A percentile compares a stretch with the other conserved stretches of the same genome.
Conservation (phyloP, 2,329 filamentous ascomycete species). For the Aotearoamyces nothofagi region DNA sequence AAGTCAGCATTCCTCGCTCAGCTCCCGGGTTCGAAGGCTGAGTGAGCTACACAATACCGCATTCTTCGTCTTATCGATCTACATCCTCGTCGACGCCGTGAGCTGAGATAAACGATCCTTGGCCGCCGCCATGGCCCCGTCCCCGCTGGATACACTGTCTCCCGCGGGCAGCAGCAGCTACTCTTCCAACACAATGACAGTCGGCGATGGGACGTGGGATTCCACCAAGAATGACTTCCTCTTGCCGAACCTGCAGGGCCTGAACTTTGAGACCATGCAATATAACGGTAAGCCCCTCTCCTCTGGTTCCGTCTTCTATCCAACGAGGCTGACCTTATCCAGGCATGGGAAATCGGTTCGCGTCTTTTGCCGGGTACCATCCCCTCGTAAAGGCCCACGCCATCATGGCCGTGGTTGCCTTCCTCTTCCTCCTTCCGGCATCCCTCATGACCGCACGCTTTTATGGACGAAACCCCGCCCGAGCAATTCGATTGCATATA, state of each 20-base stretch:
- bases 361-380: constrained; percentile 54
- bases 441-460: constrained; percentile 65
- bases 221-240: constrained; percentile 63
- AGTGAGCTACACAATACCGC: too few species aligned
- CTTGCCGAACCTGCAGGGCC: constrained; percentile 58
- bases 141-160: constrained; percentile 15
- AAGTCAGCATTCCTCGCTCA: too few species aligned
- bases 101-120: too few species aligned
- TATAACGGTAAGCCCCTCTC: constrained; percentile 52
- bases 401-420: constrained; percentile 55
- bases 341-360: constrained; percentile 77
- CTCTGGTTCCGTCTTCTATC: neutral
- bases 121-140: constrained; percentile 12
- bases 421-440: constrained; percentile 56
- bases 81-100: too few species aligned
- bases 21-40: too few species aligned
- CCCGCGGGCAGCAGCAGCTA: constrained; percentile 60
- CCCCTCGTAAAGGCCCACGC: constrained; percentile 56
- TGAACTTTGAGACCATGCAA: constrained; percentile 69
- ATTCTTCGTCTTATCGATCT: too few species aligned
- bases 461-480: constrained; percentile 43
- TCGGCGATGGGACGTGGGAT: constrained; percentile 78
- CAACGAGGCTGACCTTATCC: constrained; percentile 1
- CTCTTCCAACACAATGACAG: constrained; percentile 56
- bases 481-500: constrained; percentile 54